Base-by-base conservation (phyloP, 345 rosid genomes). In the Bruguiera sexangula region DNA sequence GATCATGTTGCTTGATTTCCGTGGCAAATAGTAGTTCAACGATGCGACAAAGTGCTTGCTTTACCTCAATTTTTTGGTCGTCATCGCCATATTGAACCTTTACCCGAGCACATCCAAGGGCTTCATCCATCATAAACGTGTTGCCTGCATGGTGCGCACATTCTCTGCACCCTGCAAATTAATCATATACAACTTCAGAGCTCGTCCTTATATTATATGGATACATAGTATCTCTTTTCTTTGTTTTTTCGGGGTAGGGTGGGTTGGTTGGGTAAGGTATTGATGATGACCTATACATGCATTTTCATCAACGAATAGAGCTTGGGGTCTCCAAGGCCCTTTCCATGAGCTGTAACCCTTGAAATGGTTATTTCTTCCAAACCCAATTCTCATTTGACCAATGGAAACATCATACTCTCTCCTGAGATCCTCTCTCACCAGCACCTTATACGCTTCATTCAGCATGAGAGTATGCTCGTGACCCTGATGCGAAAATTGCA, bases 61-160 rank as follows among this genome's bases (percentile, higher is more conserved):
- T 51, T 78, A 83, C 93, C 83, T 86, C 75, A 18, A 88, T 78
- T 21, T 85, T 79, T 50, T 76, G 64, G 39, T 82, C 83, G 27
- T 80, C 69, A 16, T 86, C 90, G 37, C 85, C 90, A 6, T 70
- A 80, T 66, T 86, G 90, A 75, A 86, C 80, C 54, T 69, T 80
- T 29, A 88, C 93, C 69, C 86, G 67, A 27, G 93, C 89, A 32
- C 86, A 77, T 39, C 90, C 86, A 0, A 66, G 62, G 21, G 80
- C 75, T 43, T 83, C 82, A 37, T 84, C 88, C 82, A 85, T 79
- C 21, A 68, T 66, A 27, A 88, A 85, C 3, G 88, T 88, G 70
- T 84, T 83, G 54, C 88, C 65, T n/a, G 88, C 90, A 59, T 84
- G 82, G 37, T 82, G 82, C 48, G 80, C 82, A 56, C 92, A 88